Evolutionary conservation across 345 rosid genomes (phyloP), one percentile per base, ranked within the genome.

Genomic region (Bruguiera gymnorhiza): DNA sequence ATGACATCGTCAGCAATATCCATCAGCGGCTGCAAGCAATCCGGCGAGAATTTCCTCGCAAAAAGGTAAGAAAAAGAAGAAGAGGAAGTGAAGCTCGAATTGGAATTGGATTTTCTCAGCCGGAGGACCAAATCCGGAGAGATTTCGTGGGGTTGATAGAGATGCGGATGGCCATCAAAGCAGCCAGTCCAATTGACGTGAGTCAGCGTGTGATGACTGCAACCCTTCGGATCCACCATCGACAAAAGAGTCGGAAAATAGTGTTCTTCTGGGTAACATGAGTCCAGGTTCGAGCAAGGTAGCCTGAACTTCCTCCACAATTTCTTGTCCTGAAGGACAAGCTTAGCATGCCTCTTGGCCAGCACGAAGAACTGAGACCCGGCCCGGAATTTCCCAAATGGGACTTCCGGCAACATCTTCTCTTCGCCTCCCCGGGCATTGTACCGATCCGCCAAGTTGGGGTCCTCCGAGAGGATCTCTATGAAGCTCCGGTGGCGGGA

Each of bases 341-440:
- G 60, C 66, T 86, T n/a, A 1, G 91, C 97, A 60, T 93, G 98
- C 0, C 92, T 82, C 39, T 83, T 90, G 20, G 90, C 84, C 16
- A 93, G 43, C 6, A 89, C 78, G 75, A 90, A 90, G 72, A 93
- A 93, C 85, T 90, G 96, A n/a, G 97, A 93, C 61, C 98, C 97
- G 2, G 86, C 94, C 27, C 94, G 72, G 73, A 93, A 93, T 27
- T 77, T 75, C 53, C 82, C 76, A 75, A 78, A 89, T 2, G 79
- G 73, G 8, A 93, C 76, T 67, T 91, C 97, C 0, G 98, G 97
- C 0, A 88, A 61, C 97, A 93, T 86, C 54, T 18, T 13, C 50
- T 56, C 81, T 60, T 69, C 21, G 8, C 78, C 72, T 0, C 98
- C 98, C 6, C 97, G 77, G 0, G 97, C 93, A 29, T 27, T 65